A percentile compares a stretch with the other conserved stretches of the same genome.
phyloP scores from a whole-genome alignment of 768 basidiomycete species.

The Cubamyces sp. region DNA sequence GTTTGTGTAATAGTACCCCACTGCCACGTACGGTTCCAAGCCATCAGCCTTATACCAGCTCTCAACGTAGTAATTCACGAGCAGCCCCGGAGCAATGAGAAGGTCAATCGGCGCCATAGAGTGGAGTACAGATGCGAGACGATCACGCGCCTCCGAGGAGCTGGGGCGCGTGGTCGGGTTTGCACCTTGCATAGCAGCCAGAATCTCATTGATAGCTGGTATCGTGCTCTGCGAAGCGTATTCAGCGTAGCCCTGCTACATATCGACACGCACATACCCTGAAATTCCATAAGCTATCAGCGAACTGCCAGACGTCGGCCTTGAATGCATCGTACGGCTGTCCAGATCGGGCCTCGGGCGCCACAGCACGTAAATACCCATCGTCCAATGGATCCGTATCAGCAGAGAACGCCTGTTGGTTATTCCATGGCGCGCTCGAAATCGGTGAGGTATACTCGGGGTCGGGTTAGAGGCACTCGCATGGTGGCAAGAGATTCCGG shows the following conservation, averaged over 20 bases:
- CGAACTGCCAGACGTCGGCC: slow-evolving; percentile 37
- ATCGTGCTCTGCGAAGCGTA: not conserved
- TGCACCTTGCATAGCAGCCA: too few relatives aligned
- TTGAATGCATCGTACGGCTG: slow-evolving; percentile 34
- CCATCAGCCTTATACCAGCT: too few relatives aligned
- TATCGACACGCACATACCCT: not conserved
- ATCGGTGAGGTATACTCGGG: slow-evolving; percentile 40
- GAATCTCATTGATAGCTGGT: not conserved
- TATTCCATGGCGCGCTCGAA: slow-evolving; percentile 38
- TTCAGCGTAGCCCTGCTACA: too few relatives aligned
- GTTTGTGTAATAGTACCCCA: too few relatives aligned
- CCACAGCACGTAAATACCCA: slow-evolving; percentile 26
- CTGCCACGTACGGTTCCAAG: too few relatives aligned
- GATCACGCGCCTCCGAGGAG: too few relatives aligned
- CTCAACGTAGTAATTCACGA: too few relatives aligned
- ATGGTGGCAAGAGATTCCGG: slow-evolving; percentile 32
- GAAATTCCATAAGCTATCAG: slow-evolving; percentile 22
- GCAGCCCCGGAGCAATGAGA: too few relatives aligned
- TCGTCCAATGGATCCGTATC: not conserved
- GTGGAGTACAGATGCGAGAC: too few relatives aligned
- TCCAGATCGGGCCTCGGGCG: slow-evolving; percentile 31
- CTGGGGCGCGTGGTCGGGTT: too few relatives aligned
- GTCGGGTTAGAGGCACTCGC: slow-evolving; percentile 25
- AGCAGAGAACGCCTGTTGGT: slow-evolving; percentile 23
- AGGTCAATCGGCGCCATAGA: too few relatives aligned